A percentile compares a stretch with the other conserved stretches of the same genome.
Evolutionary conservation across 306 rosid genomes (phyloP).

Genomic region (Vigna radiata): DNA sequence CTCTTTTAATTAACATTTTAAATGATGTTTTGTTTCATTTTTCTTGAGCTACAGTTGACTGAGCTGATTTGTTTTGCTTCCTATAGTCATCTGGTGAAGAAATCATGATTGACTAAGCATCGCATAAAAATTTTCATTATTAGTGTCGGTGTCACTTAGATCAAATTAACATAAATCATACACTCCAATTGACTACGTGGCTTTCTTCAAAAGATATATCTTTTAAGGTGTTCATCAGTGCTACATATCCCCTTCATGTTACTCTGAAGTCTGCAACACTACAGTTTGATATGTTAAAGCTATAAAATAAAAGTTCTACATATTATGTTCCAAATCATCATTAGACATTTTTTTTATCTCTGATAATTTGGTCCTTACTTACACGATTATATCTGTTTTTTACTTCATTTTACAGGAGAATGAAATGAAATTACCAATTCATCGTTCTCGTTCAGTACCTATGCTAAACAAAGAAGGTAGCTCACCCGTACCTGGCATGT

Average conservation of each 20-base stretch:
- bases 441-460: conserved; percentile 53
- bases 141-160: conserved; percentile 4
- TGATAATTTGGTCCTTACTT: conserved; percentile 4
- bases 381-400: conserved; percentile 33
- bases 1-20: conserved; percentile 15
- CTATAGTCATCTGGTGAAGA: not conserved
- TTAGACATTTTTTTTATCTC: not conserved
- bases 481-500: conserved; percentile 41
- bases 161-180: conserved; percentile 14
- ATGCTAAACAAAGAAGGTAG: conserved; percentile 39
- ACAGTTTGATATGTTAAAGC: not conserved
- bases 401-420: conserved; percentile 58
- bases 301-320: not conserved
- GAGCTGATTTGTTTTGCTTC: conserved; percentile 12
- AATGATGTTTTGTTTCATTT: conserved; percentile 19
- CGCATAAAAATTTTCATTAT: not conserved
- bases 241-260: conserved; percentile 3
- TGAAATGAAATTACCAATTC: conserved; percentile 48
- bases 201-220: conserved; percentile 10
- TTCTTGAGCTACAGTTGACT: conserved; percentile 2
- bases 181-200: not conserved
- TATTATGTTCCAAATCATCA: conserved; percentile 2
- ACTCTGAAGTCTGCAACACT: not conserved
- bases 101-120: conserved; percentile 18
- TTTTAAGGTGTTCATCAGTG: not conserved